phyloP scores from a whole-genome alignment of 768 basidiomycete species.

The Leccinum broughii region DNA sequence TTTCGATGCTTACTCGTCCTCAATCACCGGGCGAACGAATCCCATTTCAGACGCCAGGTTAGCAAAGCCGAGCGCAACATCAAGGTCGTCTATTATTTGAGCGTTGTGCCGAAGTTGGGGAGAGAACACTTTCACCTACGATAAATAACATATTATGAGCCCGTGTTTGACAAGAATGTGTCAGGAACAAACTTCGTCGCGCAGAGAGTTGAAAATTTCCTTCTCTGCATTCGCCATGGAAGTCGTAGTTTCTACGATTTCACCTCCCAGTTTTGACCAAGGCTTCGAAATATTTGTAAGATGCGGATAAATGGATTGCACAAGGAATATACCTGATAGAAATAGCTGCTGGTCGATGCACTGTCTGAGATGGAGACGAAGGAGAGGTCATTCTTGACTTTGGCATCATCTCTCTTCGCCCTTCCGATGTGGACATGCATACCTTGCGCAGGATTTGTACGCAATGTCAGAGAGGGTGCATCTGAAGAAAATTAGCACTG shows the following conservation, averaged over 20 bases:
- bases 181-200: constrained; percentile 53
- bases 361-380: constrained; percentile 66
- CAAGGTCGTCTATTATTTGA: constrained; percentile 81
- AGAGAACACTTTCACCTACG: constrained; percentile 63
- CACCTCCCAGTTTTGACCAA: constrained; percentile 75
- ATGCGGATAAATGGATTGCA: not conserved
- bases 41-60: constrained; percentile 75
- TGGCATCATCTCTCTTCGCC: constrained; percentile 59
- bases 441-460: constrained; percentile 66
- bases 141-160: not conserved
- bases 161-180: not conserved
- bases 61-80: constrained; percentile 81
- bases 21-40: constrained; percentile 70
- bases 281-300: constrained; percentile 41
- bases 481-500: constrained; percentile 40
- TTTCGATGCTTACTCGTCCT: constrained; percentile 56
- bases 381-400: constrained; percentile 44
- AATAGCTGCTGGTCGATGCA: constrained; percentile 65
- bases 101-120: constrained; percentile 69
- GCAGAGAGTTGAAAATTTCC: constrained; percentile 68
- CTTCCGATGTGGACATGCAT: constrained; percentile 73
- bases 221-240: constrained; percentile 62
- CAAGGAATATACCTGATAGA: constrained; percentile 50
- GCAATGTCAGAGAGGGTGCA: constrained; percentile 71
- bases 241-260: constrained; percentile 57